Evolutionary conservation across 1,284 basidiomycete genomes (phyloP).

Genomic region (Puccinia hordei): DNA sequence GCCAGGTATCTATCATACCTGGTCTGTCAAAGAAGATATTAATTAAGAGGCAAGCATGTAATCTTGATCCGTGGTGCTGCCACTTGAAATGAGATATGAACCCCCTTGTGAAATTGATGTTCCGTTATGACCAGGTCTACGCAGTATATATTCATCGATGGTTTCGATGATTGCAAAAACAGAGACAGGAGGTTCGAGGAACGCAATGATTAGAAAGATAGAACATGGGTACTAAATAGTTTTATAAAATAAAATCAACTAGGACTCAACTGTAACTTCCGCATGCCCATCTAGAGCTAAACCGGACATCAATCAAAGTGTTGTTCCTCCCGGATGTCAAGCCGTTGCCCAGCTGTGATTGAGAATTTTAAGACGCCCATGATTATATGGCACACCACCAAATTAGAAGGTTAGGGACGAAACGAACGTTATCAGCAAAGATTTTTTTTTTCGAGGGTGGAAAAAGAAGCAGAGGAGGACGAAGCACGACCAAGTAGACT

Average conservation of each 20-base stretch:
- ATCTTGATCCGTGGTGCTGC: slow-evolving; percentile 32
- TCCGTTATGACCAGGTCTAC: slow-evolving; percentile 33
- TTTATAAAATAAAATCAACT: not conserved
- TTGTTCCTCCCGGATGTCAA: slow-evolving; percentile 15
- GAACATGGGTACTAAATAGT: not conserved
- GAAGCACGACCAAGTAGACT: slow-evolving; percentile 5
- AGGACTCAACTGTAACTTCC: slow-evolving; percentile 37
- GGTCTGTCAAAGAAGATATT: not conserved
- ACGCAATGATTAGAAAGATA: not conserved
- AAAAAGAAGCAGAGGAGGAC: not conserved
- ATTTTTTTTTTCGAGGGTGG: not conserved
- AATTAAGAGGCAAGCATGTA: slow-evolving; percentile 16
- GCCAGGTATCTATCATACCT: too few species aligned
- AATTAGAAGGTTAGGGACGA: not conserved
- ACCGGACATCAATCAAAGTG: slow-evolving; percentile 4
- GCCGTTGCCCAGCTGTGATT: slow-evolving; percentile 24
- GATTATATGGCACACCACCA: not conserved
- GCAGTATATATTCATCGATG: not conserved
- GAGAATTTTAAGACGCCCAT: not conserved
- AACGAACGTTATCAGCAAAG: not conserved
- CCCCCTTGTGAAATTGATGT: slow-evolving; percentile 42
- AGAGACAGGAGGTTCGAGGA: not conserved
- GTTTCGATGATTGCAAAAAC: too few species aligned
- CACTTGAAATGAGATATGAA: slow-evolving; percentile 35
- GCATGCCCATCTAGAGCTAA: slow-evolving; percentile 31